Base-by-base conservation (phyloP, 2,329 filamentous ascomycete species). In the Alternaria arbusti region DNA sequence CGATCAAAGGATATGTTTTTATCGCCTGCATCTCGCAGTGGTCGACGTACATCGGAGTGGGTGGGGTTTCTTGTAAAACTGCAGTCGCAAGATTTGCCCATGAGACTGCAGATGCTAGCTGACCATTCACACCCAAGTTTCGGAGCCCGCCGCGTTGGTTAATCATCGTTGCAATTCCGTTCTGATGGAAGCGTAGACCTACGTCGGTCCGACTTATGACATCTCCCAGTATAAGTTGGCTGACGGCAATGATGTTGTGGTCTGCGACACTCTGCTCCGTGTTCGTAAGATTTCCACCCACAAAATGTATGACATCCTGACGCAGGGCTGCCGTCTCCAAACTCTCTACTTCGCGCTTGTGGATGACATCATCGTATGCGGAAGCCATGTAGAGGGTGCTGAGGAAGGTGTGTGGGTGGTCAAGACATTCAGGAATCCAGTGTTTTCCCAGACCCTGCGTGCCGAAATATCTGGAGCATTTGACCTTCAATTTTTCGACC, bases 311-410 rank as follows among this genome's bases (percentile, higher is more conserved):
- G n/a, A 79, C 68, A 49, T 81, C 78, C 32, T 73, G 74, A 11
- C 75, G 74, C 15, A 80, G 69, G 6, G 70, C 70, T 6, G 71
- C 54, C 5, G 77, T 78, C 44, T 73, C 69, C 3, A 78, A 47
- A 54, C 76, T 80, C 54, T 80, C 76, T 3, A 67, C 36, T 12
- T 52, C 22, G 2, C 61, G 57, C 4, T 71, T 68, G 6, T 70
- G 45, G 17, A 79, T 65, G 3, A 75, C 74, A 55, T 80, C 79
- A 12, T 73, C 59, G 49, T 80, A 75, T 8, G 74, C 71, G 1
- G 78, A 74, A 8, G 79, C 75, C 36, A 78, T 70, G 58, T 74
- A 76, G 11, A 81, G 66, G 0, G 78, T 80, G 45, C 78, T 80
- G 3, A 81, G 72, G 47, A 78, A 81, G 1, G 78, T 74, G 22